Base-by-base conservation (phyloP, 2,329 filamentous ascomycete species). In the Ceratocystis destructans region DNA sequence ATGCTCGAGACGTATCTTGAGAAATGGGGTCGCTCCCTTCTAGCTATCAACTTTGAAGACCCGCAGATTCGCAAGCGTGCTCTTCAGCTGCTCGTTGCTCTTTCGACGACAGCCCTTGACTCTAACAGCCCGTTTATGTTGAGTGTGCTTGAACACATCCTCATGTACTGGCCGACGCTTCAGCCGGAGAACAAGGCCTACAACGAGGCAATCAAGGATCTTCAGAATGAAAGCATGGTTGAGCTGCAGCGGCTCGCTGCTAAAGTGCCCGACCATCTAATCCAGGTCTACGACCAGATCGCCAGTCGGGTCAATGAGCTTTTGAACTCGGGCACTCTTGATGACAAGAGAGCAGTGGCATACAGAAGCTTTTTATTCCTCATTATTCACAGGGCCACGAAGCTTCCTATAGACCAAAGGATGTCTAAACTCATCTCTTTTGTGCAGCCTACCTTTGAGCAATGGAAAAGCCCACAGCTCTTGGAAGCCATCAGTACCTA, bases 331-430 rank as follows among this genome's bases (percentile, higher is more conserved):
- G 84, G 88, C 37, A 82, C 83, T 65, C 77, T 88, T 37, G 93
- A 96, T 72, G 87, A 93, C 71, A 90, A 92, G 72, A 84, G 92
- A 41, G 85, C 89, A 67, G 87, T 94, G 72, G 90, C 92, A 1
- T 92, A 95, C 72, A 89, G 86, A 71, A 93, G 91, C 8, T 93
- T 97, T 69, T 80, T 97, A 0, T 95, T 99, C 74, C 94, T 96
- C 68, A 94, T 99, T 69, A 87, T 94, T 71, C 93, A 97, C 75
- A 90, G 94, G 68, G 86, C 90, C 45, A 86, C 82, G 25, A 86
- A 85, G 55, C 81, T 97, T 44, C 87, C 95, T 70, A 80, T 82
- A 20, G 79, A 80, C n/a, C 76, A 84, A 45, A 88, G 92, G 68
- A 80, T 92, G 64, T 79, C 84, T 66, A 87, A 90, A 67, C 78